Evolutionary conservation across 768 basidiomycete genomes (phyloP).

Genomic region (Phlegmacium glaucopus): DNA sequence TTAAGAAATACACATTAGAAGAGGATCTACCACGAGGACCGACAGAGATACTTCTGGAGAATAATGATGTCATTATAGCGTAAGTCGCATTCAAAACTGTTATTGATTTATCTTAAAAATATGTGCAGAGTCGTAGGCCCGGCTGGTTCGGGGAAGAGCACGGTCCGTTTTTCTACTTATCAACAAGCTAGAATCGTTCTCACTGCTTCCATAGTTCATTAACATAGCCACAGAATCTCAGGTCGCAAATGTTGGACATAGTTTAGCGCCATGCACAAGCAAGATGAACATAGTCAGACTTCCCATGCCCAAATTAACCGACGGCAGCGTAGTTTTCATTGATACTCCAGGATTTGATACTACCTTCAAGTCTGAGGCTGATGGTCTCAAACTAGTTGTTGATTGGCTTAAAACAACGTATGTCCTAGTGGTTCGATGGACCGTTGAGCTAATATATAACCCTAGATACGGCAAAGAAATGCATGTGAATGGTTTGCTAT

Average conservation of each 20-base stretch:
- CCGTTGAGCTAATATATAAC: not conserved
- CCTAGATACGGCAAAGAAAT: slow-evolving; percentile 1
- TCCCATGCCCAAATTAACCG: slow-evolving; percentile 6
- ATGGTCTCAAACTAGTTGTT: slow-evolving; percentile 22
- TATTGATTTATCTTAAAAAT: too few species aligned
- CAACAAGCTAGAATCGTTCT: too few species aligned
- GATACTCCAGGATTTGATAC: slow-evolving; percentile 29
- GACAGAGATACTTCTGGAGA: too few species aligned
- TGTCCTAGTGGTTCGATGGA: not conserved
- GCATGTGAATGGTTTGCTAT: slow-evolving; percentile 23
- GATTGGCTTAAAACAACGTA: slow-evolving; percentile 19
- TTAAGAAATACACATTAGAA: too few species aligned
- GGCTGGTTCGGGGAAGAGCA: slow-evolving; percentile 15
- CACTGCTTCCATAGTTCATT: not conserved
- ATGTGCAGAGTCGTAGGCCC: slow-evolving; percentile 9
- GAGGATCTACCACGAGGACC: too few species aligned
- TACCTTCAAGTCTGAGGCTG: slow-evolving; percentile 13
- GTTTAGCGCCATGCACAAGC: not conserved
- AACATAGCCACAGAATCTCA: not conserved
- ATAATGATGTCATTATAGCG: too few species aligned
- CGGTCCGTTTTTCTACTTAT: slow-evolving; percentile 6
- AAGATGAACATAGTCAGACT: not conserved
- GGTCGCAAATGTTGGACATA: not conserved
- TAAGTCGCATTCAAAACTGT: too few species aligned
- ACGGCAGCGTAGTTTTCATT: slow-evolving; percentile 14